These are phyloP conservation scores for Diplodia seriata DNA, from an alignment of 2,329 filamentous ascomycete genomes.

Conservation along the genomic window DNA sequence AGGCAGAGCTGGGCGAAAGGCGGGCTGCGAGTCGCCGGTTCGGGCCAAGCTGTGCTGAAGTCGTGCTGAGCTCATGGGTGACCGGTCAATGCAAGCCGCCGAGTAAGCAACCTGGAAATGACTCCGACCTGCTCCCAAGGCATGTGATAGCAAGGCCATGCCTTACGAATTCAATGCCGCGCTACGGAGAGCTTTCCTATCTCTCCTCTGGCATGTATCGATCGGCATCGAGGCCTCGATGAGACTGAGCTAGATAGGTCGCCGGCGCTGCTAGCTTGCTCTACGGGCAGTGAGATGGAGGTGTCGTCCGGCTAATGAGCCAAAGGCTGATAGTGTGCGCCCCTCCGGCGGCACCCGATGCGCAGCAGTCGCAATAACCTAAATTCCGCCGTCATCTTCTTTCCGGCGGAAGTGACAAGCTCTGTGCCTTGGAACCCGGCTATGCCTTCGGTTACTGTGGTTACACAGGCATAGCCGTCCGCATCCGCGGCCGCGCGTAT, in stretches of 20 bases:
- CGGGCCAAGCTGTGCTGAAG: background rate
- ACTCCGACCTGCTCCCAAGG: background rate
- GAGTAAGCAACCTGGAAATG: slow-evolving; percentile 10
- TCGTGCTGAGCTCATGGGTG: slow-evolving; percentile 17
- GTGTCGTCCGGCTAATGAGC: background rate
- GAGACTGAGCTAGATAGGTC: background rate
- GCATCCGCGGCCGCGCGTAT: background rate
- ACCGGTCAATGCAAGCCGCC: background rate
- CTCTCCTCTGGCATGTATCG: background rate
- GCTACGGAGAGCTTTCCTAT: slow-evolving; percentile 6
- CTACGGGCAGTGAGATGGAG: background rate
- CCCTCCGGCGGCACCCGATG: slow-evolving; percentile 9
- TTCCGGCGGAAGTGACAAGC: background rate
- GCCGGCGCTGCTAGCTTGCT: background rate
- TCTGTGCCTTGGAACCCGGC: slow-evolving; percentile 19
- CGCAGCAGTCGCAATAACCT: slow-evolving; percentile 9
- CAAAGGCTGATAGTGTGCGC: background rate
- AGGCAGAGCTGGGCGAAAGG: background rate
- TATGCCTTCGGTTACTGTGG: slow-evolving; percentile 2
- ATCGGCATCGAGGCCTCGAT: background rate
- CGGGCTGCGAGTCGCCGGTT: slow-evolving; percentile 10
- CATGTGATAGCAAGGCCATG: slow-evolving; percentile 7
- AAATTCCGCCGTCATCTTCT: slow-evolving; percentile 16
- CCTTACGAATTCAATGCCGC: background rate
- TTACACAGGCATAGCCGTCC: slow-evolving; percentile 12